Conservation (phyloP, 495 filamentous ascomycete genomes). For the Evernia prunastri region DNA sequence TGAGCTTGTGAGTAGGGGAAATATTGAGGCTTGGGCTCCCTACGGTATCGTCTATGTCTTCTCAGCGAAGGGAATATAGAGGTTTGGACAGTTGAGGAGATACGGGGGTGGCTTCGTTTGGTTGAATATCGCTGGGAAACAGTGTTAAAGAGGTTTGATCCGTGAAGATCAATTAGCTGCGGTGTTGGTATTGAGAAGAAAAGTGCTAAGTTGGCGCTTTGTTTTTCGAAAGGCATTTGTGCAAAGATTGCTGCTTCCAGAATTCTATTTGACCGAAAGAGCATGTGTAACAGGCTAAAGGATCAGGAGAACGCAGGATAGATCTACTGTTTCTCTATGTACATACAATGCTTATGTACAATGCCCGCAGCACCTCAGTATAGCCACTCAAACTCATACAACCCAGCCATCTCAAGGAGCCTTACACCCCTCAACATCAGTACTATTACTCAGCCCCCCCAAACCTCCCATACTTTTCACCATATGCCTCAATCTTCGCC, state of each 20-base stretch:
- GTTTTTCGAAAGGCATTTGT: neutral
- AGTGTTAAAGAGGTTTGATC: neutral
- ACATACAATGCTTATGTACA: neutral
- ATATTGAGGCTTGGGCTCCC: neutral
- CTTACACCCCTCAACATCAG: too few species aligned
- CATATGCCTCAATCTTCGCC: slow-evolving; percentile 37
- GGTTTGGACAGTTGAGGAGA: too few species aligned
- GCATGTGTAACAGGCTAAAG: neutral
- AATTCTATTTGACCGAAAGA: neutral
- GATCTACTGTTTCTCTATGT: neutral
- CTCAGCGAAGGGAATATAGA: too few species aligned
- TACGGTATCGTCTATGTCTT: neutral
- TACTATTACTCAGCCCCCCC: neutral
- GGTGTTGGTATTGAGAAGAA: neutral
- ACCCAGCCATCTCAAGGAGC: too few species aligned
- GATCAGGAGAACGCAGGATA: neutral
- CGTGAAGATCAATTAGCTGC: neutral
- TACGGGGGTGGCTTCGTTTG: too few species aligned
- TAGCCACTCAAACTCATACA: too few species aligned
- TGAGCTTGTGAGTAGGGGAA: neutral
- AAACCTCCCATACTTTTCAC: slow-evolving; percentile 28
- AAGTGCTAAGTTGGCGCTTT: neutral
- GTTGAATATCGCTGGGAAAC: neutral
- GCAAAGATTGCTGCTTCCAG: neutral
- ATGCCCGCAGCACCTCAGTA: too few species aligned